Base-by-base conservation (phyloP, 106 monocot genomes). In the Acanthochlamys bracteata region DNA sequence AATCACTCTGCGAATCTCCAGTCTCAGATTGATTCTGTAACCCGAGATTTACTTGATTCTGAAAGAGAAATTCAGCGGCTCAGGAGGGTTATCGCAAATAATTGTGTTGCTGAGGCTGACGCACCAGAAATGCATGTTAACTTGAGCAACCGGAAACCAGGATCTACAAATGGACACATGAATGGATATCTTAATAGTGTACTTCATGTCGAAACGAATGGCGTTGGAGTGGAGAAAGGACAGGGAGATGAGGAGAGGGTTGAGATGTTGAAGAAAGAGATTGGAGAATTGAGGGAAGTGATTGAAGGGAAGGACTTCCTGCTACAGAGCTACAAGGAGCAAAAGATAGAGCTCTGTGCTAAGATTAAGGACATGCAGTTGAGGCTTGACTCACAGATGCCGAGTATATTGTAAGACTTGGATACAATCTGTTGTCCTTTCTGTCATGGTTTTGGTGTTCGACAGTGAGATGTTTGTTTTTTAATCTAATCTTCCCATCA, bases 291-390 rank as follows among this genome's bases (percentile, higher is more conserved):
- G 24, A 74, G 61, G 51, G 79, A 71, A 25, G 79, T 62, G 39
- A 75, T 75, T 41, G 71, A 75, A 57, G 71, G 74, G 13, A 75
- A 80, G 71, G 75, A 75, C 14, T 74, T 71, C 22, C 55, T 80
- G 40, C 69, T 80, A 24, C 74, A 75, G 61, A 80, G 55, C 67
- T 71, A 74, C 70, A 71, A 67, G 49, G 79, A 80, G n/a, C 74
- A 80, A 61, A 75, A 74, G 55, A 39, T 57, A 11, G 71, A 75
- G 46, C 65, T 80, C 7, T 62, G 61, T 23, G 42, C 73, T 21
- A 75, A 71, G 42, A 55, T 80, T 7, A 71, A 75, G 53, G 74
- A 70, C 27, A 41, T 80, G 70, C 53, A 75, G 61, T 47, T 42
- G 25, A 73, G 64, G 62, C 58, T 73, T 4, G 33, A 55, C 12